These are phyloP conservation scores for Pseudogymnoascus sp. DNA, from an alignment of 2,329 filamentous ascomycete species.

Conservation along the genomic window DNA sequence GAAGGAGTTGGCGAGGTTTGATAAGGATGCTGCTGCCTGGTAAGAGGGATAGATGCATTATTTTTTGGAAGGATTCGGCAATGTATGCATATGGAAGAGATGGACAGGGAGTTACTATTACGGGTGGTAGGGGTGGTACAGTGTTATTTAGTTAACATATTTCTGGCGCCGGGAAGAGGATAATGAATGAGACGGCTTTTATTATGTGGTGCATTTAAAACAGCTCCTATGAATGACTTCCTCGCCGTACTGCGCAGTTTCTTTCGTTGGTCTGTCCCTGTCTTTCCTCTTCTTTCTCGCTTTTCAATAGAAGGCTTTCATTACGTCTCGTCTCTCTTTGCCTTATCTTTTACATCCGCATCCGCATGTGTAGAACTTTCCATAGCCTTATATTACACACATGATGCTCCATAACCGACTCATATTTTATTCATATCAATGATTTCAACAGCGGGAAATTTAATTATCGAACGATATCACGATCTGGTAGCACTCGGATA, in stretches of 20 bases:
- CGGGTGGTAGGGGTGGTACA: not conserved
- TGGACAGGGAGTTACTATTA: not conserved
- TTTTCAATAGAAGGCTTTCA: no score
- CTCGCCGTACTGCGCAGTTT: no score
- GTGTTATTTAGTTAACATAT: not conserved
- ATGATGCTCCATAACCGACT: no score
- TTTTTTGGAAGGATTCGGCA: not conserved
- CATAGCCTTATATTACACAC: no score
- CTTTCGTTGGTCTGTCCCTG: no score
- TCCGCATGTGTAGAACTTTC: no score
- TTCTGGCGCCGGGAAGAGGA: not conserved
- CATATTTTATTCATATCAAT: no score
- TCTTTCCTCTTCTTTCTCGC: no score
- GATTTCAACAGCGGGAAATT: no score
- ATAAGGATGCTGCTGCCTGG: constrained; percentile 66
- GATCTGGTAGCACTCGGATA: not conserved
- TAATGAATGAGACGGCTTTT: not conserved
- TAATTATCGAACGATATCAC: not conserved
- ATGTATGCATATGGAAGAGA: not conserved
- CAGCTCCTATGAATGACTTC: not conserved
- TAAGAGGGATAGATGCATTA: constrained; percentile 11
- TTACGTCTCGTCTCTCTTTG: no score
- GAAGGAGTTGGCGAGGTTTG: constrained; percentile 83
- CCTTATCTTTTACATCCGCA: no score
- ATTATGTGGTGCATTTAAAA: not conserved